A percentile compares a stretch with the other conserved stretches of the same genome.
phyloP scores from a whole-genome alignment of 2,329 filamentous ascomycete genomes.

The Xylaria sp. region DNA sequence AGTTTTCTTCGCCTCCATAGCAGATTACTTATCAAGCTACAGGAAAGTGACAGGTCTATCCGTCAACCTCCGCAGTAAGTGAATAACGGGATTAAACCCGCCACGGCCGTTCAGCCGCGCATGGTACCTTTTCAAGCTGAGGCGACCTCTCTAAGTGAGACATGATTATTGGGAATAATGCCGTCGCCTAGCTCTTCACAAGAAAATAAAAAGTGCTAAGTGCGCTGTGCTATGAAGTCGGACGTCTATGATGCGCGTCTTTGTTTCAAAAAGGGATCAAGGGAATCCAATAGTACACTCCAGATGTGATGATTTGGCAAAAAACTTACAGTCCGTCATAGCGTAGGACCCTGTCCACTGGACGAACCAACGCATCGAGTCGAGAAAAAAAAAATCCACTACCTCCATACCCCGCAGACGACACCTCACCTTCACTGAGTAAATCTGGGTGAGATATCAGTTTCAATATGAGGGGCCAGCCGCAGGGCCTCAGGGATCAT shows the following conservation, averaged over 20 bases:
- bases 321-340: neutral
- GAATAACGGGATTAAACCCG: neutral
- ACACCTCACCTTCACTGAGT: neutral
- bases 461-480: neutral
- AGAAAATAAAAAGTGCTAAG: neutral
- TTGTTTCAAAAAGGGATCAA: neutral
- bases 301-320: neutral
- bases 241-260: neutral
- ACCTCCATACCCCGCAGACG: neutral
- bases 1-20: no score
- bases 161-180: conserved; percentile 3
- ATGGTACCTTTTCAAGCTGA: conserved; percentile 9
- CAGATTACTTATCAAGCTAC: no score
- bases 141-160: conserved; percentile 17
- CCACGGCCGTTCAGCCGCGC: conserved; percentile 13
- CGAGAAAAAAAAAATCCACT: neutral
- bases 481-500: neutral
- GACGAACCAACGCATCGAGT: neutral
- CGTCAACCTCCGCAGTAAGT: conserved; percentile 5
- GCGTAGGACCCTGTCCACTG: neutral
- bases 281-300: neutral
- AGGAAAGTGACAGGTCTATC: conserved; percentile 12
- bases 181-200: neutral
- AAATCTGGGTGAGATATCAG: neutral
- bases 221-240: neutral